A percentile compares a stretch with the other conserved stretches of the same genome.
These are phyloP conservation scores for Fragaria iinumae DNA, from an alignment of 306 rosid genomes.

Conservation along the genomic window DNA sequence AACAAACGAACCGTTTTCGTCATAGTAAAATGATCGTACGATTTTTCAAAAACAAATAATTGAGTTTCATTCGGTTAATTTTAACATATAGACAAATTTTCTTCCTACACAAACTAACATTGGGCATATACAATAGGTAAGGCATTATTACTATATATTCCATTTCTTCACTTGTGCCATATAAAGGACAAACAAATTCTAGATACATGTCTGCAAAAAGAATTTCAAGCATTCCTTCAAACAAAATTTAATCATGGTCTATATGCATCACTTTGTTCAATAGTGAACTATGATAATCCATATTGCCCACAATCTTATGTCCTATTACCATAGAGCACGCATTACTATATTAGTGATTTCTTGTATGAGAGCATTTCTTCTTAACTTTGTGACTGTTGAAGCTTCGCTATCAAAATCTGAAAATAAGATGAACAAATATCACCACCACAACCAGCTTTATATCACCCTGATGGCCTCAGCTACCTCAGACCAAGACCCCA, in stretches of 20 bases:
- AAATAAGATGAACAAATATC: constrained; percentile 29
- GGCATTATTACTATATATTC: neutral
- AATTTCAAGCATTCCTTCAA: neutral
- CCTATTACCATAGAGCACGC: neutral
- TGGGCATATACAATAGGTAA: neutral
- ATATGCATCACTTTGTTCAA: neutral
- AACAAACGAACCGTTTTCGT: too few species aligned
- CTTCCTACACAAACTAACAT: neutral
- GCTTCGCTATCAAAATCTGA: constrained; percentile 14
- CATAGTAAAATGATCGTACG: neutral
- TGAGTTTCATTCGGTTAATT: neutral
- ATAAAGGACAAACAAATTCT: neutral
- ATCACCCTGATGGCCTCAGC: constrained; percentile 34
- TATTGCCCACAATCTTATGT: neutral
- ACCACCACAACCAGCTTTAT: constrained; percentile 27
- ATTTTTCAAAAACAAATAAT: too few species aligned
- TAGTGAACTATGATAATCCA: neutral
- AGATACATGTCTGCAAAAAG: neutral
- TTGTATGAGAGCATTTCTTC: neutral
- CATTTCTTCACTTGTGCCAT: neutral
- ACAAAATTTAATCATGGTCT: neutral
- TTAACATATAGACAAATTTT: neutral
- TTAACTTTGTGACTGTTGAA: neutral
- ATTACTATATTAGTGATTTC: neutral
- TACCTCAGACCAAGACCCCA: constrained; percentile 44